phyloP scores from a whole-genome alignment of 2,329 filamentous ascomycete genomes.

The Polytolypa hystricis region DNA sequence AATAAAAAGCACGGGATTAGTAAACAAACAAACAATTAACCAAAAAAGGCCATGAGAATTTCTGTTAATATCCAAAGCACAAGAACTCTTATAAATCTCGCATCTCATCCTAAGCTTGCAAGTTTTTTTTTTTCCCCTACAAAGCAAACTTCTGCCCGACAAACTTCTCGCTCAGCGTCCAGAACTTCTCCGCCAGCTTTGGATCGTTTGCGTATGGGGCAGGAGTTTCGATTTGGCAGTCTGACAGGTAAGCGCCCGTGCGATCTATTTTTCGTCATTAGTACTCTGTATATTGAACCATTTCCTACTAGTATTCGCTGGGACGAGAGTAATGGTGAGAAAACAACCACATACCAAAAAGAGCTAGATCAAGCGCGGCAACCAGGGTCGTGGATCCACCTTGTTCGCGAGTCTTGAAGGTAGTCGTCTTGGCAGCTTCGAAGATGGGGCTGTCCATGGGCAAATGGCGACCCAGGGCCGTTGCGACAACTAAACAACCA shows the following conservation, averaged over 20 bases:
- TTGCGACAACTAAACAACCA: not conserved
- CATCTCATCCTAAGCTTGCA: too few species aligned
- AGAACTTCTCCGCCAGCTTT: conserved; percentile 27
- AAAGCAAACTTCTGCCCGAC: conserved; percentile 25
- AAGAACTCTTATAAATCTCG: too few species aligned
- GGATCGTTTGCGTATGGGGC: conserved; percentile 23
- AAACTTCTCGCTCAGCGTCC: conserved; percentile 28
- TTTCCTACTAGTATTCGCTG: too few species aligned
- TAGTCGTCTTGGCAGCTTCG: not conserved
- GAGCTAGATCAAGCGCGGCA: conserved; percentile 31
- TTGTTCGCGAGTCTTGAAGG: conserved; percentile 27
- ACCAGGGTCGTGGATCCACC: conserved; percentile 31
- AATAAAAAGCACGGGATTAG: too few species aligned
- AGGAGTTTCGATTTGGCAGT: conserved; percentile 21
- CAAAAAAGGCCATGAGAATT: too few species aligned
- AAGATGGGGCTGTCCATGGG: not conserved
- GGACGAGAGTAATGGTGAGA: too few species aligned
- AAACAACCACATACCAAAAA: conserved; percentile 16
- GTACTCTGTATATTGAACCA: not conserved
- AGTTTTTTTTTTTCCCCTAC: too few species aligned
- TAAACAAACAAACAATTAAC: too few species aligned
- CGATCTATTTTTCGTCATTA: not conserved
- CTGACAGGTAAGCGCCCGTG: conserved; percentile 18
- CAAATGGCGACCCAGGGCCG: conserved; percentile 1
- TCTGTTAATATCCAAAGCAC: too few species aligned